phyloP scores from a whole-genome alignment of 352 stramenopile genomes.

The Globisporangium solare region DNA sequence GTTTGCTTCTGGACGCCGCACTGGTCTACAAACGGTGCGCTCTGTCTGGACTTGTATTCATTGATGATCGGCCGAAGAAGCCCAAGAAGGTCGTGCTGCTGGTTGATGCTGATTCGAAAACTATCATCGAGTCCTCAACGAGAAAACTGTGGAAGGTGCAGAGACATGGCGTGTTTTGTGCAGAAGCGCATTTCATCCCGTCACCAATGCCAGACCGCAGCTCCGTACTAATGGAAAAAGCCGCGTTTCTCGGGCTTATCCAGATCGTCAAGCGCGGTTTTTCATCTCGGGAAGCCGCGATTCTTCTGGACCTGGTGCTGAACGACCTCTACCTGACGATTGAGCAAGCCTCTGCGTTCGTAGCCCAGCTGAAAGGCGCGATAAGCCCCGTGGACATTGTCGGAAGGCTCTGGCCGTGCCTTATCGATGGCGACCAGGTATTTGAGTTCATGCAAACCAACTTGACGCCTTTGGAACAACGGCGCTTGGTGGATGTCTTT shows the following conservation, averaged over 20 bases:
- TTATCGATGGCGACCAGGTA: constrained; percentile 43
- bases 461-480: constrained; percentile 37
- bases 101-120: constrained; percentile 25
- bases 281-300: constrained; percentile 43
- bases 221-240: constrained; percentile 19
- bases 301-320: constrained; percentile 41
- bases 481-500: constrained; percentile 49
- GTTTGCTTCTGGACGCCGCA: constrained; percentile 43
- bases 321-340: constrained; percentile 51
- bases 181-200: constrained; percentile 37
- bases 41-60: constrained; percentile 45
- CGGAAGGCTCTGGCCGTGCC: constrained; percentile 44
- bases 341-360: constrained; percentile 32
- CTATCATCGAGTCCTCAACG: constrained; percentile 25
- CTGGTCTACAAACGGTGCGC: constrained; percentile 31
- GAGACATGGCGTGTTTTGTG: constrained; percentile 29
- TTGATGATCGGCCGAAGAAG: constrained; percentile 22
- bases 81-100: constrained; percentile 21
- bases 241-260: constrained; percentile 35
- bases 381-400: constrained; percentile 56
- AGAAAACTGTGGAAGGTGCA: constrained; percentile 32
- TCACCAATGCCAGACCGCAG: constrained; percentile 21
- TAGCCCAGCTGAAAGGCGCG: constrained; percentile 25
- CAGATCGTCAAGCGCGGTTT: constrained; percentile 42
- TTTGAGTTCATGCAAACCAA: constrained; percentile 51